Conservation (phyloP, 495 filamentous ascomycete genomes). For the Amniculicola lignicola region DNA sequence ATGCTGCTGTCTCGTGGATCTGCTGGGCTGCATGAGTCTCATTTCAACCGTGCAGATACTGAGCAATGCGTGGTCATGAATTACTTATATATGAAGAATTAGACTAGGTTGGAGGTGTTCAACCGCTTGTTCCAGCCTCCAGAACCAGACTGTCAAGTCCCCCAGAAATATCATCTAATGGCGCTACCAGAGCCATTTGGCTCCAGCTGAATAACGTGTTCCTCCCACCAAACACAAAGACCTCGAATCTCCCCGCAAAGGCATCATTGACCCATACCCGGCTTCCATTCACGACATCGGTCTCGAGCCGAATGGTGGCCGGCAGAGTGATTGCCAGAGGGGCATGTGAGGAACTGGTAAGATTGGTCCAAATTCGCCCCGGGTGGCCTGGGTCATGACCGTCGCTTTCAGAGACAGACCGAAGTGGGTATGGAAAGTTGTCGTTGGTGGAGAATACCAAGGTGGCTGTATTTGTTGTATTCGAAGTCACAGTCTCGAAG, state of each 20-base stretch:
- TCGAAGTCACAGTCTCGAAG: conserved; percentile 29
- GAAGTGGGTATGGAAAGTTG: conserved; percentile 53
- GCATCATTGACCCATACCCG: conserved; percentile 48
- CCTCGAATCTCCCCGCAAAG: conserved; percentile 53
- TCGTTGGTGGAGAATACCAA: conserved; percentile 47
- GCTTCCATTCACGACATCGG: conserved; percentile 45
- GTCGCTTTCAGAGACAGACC: conserved; percentile 38
- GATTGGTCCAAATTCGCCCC: conserved; percentile 45
- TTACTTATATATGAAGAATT: too few species aligned
- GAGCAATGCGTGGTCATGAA: too few species aligned
- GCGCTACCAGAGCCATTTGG: conserved; percentile 58
- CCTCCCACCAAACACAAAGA: conserved; percentile 53
- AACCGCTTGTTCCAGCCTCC: too few species aligned
- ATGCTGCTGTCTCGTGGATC: too few species aligned
- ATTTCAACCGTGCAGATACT: too few species aligned
- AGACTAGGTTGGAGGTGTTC: too few species aligned
- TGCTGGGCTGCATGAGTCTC: too few species aligned
- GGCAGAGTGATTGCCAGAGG: conserved; percentile 29
- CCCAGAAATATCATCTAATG: conserved; percentile 42
- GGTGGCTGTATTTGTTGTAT: conserved; percentile 15
- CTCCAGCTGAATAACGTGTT: conserved; percentile 53
- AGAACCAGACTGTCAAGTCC: conserved; percentile 28
- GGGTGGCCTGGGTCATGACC: conserved; percentile 41
- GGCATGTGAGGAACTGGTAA: conserved; percentile 39
- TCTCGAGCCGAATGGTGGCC: conserved; percentile 39